Evolutionary conservation across 1,139 yeast species (phyloP).

Genomic region (Taphrina betulina): DNA sequence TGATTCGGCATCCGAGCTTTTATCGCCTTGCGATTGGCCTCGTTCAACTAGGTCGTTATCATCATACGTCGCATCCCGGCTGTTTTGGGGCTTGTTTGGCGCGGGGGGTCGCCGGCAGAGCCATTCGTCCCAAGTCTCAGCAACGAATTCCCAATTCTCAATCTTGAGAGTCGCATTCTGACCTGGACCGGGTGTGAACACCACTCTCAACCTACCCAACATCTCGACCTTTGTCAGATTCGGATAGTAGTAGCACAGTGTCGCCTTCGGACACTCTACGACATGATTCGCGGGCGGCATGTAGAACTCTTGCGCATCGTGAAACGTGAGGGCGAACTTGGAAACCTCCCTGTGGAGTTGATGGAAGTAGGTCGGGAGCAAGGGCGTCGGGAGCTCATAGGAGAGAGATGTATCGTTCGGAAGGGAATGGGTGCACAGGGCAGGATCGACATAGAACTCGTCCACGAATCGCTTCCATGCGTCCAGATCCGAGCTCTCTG

Average conservation of each 20-base stretch:
- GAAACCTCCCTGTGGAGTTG: slow-evolving; percentile 16
- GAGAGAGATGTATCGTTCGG: slow-evolving; percentile 8
- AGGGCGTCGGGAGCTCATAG: slow-evolving; percentile 27
- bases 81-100: slow-evolving; percentile 3
- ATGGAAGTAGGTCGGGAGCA: slow-evolving; percentile 17
- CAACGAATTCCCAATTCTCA: slow-evolving; percentile 29
- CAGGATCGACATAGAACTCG: slow-evolving; percentile 26
- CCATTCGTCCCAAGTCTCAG: slow-evolving; percentile 31
- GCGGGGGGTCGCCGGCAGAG: slow-evolving; percentile 22
- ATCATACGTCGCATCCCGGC: slow-evolving; percentile 6
- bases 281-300: slow-evolving; percentile 20
- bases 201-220: slow-evolving; percentile 18
- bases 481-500: slow-evolving; percentile 2
- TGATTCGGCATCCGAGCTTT: background rate
- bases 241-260: slow-evolving; percentile 23
- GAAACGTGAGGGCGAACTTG: slow-evolving; percentile 29
- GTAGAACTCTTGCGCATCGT: slow-evolving; percentile 29
- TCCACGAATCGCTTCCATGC: slow-evolving; percentile 27
- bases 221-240: slow-evolving; percentile 25
- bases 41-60: background rate
- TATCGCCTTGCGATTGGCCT: background rate
- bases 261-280: slow-evolving; percentile 26
- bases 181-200: slow-evolving; percentile 14
- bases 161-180: slow-evolving; percentile 15
- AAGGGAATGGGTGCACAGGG: slow-evolving; percentile 22